Evolutionary conservation across 495 filamentous ascomycete species (phyloP), one percentile per base, ranked within the genome.

Genomic region (Halenospora varia): DNA sequence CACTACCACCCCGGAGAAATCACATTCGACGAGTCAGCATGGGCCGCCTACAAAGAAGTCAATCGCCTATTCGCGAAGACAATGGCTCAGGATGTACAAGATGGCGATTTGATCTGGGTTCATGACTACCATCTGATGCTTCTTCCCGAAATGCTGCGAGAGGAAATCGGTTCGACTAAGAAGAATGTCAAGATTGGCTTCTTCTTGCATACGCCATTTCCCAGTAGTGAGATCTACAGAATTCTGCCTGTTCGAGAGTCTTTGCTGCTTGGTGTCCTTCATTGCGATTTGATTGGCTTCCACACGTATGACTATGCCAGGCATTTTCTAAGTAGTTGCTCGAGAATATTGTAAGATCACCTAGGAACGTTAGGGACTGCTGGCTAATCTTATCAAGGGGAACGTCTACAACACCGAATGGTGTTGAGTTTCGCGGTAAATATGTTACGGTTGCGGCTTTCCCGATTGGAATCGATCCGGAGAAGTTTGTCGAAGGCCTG

Each of bases 111-210:
- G 44, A 86, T 97, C 65, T 97, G 93, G 93, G 86, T 97, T 0
- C 93, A 97, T 68, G 93, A 97, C 69, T 97, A 96, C 69, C 93
- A 97, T 71, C 75, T 96, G 50, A 93, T 97, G 88, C 81, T 97
- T 1, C 74, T 97, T 18, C 93, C 93, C 0, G 76, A 82, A 55
- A 87, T 96, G 82, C 75, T 97, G 52, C 86, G 93, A 53, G 83
- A 94, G 51, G 87, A 90, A 62, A 70, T 83, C 51, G 79, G 82
- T 20, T 72, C 83, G 39, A 75, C 72, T 39, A 87, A 88, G 65
- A 89, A 88, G 70, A 83, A 88, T 53, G 85, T 95, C 61, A 91
- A 91, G 69, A 89, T 97, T 68, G 93, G 92, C 53, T 96, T 96
- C 75, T 96, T 94, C 69, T 76, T 97, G 18, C 93, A 97, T 64